These are phyloP conservation scores for Rhizopogon vinicolor DNA, from an alignment of 768 basidiomycete species.

Conservation along the genomic window DNA sequence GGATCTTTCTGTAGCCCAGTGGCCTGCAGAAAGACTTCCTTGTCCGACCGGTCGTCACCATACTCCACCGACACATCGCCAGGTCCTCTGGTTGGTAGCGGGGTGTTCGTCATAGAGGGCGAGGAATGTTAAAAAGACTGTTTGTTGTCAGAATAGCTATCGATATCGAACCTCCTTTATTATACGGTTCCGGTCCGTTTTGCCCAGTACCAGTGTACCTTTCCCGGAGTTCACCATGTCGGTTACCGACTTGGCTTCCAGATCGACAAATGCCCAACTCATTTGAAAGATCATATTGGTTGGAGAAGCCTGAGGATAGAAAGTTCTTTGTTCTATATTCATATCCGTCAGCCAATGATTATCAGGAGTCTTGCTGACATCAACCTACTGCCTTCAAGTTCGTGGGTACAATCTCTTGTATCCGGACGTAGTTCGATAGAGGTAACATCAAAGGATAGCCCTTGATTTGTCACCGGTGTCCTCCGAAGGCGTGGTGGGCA, in stretches of 20 bases:
- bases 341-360: not conserved
- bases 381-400: not conserved
- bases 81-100: not conserved
- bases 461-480: no score
- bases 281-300: not conserved
- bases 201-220: no score
- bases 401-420: not conserved
- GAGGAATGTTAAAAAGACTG: not conserved
- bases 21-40: constrained; percentile 19
- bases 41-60: constrained; percentile 19
- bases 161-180: not conserved
- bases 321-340: not conserved
- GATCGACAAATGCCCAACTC: not conserved
- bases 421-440: not conserved
- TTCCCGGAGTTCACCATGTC: not conserved
- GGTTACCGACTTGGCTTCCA: not conserved
- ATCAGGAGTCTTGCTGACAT: not conserved
- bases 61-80: not conserved
- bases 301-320: not conserved
- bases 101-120: not conserved
- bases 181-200: no score
- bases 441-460: no score
- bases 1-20: not conserved
- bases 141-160: not conserved
- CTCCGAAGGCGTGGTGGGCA: no score